These are phyloP conservation scores for Xenoacremonium recifei DNA, from an alignment of 2,329 filamentous ascomycete species.

Conservation along the genomic window DNA sequence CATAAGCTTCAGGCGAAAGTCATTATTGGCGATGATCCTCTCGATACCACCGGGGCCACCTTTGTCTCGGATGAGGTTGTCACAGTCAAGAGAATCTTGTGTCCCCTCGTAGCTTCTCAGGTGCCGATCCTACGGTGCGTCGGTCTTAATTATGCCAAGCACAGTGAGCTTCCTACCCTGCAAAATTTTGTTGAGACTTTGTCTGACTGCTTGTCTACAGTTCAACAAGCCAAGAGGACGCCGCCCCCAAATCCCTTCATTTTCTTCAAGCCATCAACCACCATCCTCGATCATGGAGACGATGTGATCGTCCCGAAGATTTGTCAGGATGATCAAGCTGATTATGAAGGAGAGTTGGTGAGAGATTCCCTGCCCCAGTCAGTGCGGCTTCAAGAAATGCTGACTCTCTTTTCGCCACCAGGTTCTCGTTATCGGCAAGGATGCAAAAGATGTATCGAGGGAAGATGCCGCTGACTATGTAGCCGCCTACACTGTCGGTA, in stretches of 20 bases:
- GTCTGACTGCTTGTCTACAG: constrained; percentile 26
- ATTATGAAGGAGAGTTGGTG: constrained; percentile 47
- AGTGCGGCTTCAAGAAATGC: too few relatives aligned
- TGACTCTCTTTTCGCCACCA: too few relatives aligned
- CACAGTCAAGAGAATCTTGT: constrained; percentile 51
- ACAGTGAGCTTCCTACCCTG: constrained; percentile 36
- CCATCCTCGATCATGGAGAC: constrained; percentile 33
- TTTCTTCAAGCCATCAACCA: constrained; percentile 49
- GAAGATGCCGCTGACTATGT: constrained; percentile 47
- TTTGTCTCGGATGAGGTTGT: constrained; percentile 52
- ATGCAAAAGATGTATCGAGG: constrained; percentile 46
- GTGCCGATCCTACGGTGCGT: constrained; percentile 58
- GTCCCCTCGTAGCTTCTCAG: constrained; percentile 48
- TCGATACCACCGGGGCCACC: constrained; percentile 44
- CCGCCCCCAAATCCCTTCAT: constrained; percentile 48
- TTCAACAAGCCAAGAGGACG: constrained; percentile 49
- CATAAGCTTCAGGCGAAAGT: constrained; percentile 52
- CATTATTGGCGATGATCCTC: constrained; percentile 49
- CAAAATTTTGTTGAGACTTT: neutral
- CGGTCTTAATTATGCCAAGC: constrained; percentile 59
- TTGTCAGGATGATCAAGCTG: constrained; percentile 45
- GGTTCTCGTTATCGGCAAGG: constrained; percentile 48
- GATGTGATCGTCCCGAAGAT: constrained; percentile 46
- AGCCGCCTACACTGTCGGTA: constrained; percentile 52
- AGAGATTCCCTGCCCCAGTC: too few relatives aligned